A percentile compares a stretch with the other conserved stretches of the same genome.
Conservation (phyloP, 2,329 filamentous ascomycete species). For the Colletotrichum tanaceti region DNA sequence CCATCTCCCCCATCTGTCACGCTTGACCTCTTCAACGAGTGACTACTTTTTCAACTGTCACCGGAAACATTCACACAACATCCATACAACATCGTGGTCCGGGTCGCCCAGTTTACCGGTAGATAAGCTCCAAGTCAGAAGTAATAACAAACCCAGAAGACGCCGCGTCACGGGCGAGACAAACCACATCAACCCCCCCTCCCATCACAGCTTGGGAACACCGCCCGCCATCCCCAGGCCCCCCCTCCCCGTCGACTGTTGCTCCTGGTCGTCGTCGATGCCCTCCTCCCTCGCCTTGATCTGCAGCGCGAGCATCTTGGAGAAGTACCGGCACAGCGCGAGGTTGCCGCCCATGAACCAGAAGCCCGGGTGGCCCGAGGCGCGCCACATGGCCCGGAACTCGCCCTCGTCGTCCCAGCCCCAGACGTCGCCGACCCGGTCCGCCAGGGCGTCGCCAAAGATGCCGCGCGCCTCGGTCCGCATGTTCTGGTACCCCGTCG, state of each 20-base stretch:
- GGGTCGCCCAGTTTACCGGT: no score
- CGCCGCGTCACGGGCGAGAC: background rate
- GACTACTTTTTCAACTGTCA: no score
- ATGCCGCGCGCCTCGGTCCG: slow-evolving; percentile 60
- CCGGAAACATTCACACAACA: background rate
- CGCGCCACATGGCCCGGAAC: slow-evolving; percentile 49
- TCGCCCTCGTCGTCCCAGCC: slow-evolving; percentile 62
- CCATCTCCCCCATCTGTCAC: no score
- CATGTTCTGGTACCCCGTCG: slow-evolving; percentile 65
- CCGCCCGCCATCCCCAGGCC: background rate
- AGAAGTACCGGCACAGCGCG: slow-evolving; percentile 50
- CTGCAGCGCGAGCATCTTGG: slow-evolving; percentile 49
- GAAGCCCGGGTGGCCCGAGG: slow-evolving; percentile 50
- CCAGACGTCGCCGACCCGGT: slow-evolving; percentile 59
- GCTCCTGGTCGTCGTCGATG: slow-evolving; percentile 29
- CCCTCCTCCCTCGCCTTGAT: slow-evolving; percentile 40
- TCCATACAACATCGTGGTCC: background rate
- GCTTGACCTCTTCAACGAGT: no score
- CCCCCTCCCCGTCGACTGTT: background rate
- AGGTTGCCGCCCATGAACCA: slow-evolving; percentile 54
- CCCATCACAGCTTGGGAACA: background rate
- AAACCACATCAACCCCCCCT: background rate
- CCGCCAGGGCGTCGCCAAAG: slow-evolving; percentile 62
- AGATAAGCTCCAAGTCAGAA: background rate
- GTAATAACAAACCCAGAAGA: no score